Base-by-base conservation (phyloP, 1,284 basidiomycete species). In the Tremellales sp. region DNA sequence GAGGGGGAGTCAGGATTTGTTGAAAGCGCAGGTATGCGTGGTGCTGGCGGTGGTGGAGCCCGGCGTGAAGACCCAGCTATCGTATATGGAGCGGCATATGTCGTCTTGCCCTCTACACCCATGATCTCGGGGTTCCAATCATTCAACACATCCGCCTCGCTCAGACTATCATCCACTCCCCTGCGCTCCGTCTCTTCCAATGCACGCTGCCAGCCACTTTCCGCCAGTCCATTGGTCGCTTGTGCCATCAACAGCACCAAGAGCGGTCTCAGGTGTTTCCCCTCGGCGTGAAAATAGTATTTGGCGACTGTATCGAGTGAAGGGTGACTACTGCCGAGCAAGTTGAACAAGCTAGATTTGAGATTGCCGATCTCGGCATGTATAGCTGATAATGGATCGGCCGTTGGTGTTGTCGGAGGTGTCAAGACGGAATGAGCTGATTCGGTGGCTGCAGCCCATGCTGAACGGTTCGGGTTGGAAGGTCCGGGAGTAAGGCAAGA, bases 311-410 rank as follows among this genome's bases (percentile, higher is more conserved):
- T 82, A 57, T 87, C 84, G 49, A 98, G 82, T 1, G 84, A 82
- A 2, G 91, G 87, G 71, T 97, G 89, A 10, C 89, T 86, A 2
- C 87, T 87, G 24, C 91, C 92, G 11, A 98, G 81, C 36, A 98
- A 79, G 55, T 80, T 78, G 56, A 91, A 79, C 25, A 98, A 79
- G 51, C 82, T 86, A 49, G 81, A 79, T 54, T 87, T 85, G 41
- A 97, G 78, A 47, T 81, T 80, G 26, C 81, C 75, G 25, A 97
- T 82, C 68, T 97, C 86, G 19, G 82, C 76, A 40, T 82, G 81
- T 54, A 93, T 81, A 42, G 65, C 65, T 10, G 58, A 55, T 24
- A 72, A 49, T 0, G 70, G 70, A 50, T 72, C 70, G 42, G 42
- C 40, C 3, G 40, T 12, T 15, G 46, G 36, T 15, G 53, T 40